Conservation (phyloP, 1,284 basidiomycete species). For the Grifola frondosa region DNA sequence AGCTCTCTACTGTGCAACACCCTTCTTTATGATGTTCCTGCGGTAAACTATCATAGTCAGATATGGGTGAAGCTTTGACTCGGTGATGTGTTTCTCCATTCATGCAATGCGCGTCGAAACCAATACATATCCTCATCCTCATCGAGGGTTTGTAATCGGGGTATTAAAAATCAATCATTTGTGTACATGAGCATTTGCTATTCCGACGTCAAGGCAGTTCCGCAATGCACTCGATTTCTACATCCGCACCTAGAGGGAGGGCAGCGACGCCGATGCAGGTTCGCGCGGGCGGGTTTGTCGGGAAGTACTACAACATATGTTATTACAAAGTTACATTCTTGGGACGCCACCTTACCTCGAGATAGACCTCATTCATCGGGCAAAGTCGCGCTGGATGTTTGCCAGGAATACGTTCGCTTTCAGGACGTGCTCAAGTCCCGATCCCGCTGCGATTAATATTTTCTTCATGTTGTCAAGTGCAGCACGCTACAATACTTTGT, state of each 20-base stretch:
- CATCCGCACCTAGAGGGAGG: slow-evolving; percentile 58
- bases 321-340: background rate
- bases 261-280: slow-evolving; percentile 65
- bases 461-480: slow-evolving; percentile 58
- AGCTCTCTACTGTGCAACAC: no score
- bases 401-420: slow-evolving; percentile 63
- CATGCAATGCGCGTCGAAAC: no score
- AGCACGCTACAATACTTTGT: slow-evolving; percentile 41
- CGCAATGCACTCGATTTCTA: slow-evolving; percentile 69
- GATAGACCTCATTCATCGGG: slow-evolving; percentile 55
- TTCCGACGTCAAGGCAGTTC: slow-evolving; percentile 33
- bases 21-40: no score
- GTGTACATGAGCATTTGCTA: no score
- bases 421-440: slow-evolving; percentile 54
- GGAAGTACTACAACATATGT: slow-evolving; percentile 50
- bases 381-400: slow-evolving; percentile 51
- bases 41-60: no score
- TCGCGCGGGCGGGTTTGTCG: slow-evolving; percentile 48
- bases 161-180: no score
- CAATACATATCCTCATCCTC: no score
- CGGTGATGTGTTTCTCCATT: no score
- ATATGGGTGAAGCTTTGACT: no score
- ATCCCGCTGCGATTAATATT: slow-evolving; percentile 61
- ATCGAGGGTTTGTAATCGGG: no score
- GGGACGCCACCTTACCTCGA: slow-evolving; percentile 35